Conservation (phyloP, 176 grass and related monocot species). For the Aegilops speltoides region DNA sequence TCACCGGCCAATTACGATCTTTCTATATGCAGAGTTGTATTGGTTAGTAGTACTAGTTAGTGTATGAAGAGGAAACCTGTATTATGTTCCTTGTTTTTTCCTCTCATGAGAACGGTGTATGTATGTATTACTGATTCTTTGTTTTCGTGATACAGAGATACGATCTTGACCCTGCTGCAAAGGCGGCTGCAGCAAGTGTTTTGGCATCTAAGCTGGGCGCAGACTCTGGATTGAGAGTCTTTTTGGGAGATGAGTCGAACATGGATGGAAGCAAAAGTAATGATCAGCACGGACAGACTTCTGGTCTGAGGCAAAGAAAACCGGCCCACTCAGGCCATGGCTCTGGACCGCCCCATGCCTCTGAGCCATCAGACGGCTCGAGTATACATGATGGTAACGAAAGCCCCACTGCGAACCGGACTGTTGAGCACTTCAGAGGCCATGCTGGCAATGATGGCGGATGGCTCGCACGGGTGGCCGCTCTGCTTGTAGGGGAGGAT, state of each 20-base stretch:
- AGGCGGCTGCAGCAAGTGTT: slow-evolving; percentile 88
- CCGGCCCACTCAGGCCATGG: slow-evolving; percentile 4
- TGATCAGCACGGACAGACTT: slow-evolving; percentile 35
- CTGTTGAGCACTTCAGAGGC: slow-evolving; percentile 61
- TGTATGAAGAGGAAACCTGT: background rate
- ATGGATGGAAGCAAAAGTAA: slow-evolving; percentile 41
- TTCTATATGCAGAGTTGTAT: background rate
- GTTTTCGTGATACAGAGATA: slow-evolving; percentile 61
- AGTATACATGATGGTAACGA: slow-evolving; percentile 41
- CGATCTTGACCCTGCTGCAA: slow-evolving; percentile 92
- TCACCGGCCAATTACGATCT: background rate
- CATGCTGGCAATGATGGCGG: slow-evolving; percentile 52
- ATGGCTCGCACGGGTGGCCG: slow-evolving; percentile 83
- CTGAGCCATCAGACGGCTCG: slow-evolving; percentile 36
- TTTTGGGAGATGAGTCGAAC: slow-evolving; percentile 60
- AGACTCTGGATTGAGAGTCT: slow-evolving; percentile 82
- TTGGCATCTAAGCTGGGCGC: slow-evolving; percentile 81
- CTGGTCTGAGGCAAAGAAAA: slow-evolving; percentile 64
- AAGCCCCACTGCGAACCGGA: slow-evolving; percentile 36
- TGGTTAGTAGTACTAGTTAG: background rate
- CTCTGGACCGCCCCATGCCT: background rate
- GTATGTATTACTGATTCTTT: slow-evolving; percentile 21
- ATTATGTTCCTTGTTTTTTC: background rate
- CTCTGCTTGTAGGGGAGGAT: slow-evolving; percentile 94
- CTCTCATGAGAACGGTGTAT: background rate